These are phyloP conservation scores for Sugiyamaella marilandica DNA, from an alignment of 805 yeast species.

Conservation along the genomic window DNA sequence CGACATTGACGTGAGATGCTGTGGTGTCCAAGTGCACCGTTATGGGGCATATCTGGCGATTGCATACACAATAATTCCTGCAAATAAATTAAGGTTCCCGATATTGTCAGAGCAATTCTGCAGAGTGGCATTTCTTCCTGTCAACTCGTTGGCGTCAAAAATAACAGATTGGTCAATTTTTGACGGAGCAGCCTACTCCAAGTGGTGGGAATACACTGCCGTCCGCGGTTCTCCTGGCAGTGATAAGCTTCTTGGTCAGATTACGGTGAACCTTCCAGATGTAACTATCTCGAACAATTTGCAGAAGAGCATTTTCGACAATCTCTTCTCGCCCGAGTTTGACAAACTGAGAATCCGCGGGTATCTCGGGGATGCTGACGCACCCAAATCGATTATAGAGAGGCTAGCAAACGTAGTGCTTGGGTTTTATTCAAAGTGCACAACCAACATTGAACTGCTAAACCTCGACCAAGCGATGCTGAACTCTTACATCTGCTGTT, in stretches of 20 bases:
- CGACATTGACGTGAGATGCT: slow-evolving; percentile 15
- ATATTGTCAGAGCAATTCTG: slow-evolving; percentile 18
- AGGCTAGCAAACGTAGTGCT: neutral
- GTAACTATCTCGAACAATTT: neutral
- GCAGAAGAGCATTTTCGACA: neutral
- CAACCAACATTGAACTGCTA: neutral
- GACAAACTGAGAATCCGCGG: slow-evolving; percentile 15
- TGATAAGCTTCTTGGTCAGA: too few species aligned
- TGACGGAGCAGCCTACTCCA: slow-evolving; percentile 12
- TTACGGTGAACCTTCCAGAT: too few species aligned
- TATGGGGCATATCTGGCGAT: slow-evolving; percentile 19
- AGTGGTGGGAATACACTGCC: slow-evolving; percentile 20
- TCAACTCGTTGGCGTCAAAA: neutral
- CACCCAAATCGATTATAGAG: neutral
- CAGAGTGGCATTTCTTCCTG: slow-evolving; percentile 18
- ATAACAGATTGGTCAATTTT: neutral
- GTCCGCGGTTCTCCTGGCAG: neutral
- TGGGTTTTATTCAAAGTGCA: neutral
- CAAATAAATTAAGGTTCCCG: slow-evolving; percentile 20
- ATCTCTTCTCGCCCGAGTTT: slow-evolving; percentile 1
- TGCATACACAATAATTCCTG: slow-evolving; percentile 16
- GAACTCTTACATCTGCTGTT: neutral
- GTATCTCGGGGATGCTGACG: neutral
- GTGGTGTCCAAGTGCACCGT: slow-evolving; percentile 18
- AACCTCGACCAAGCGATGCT: neutral